Conservation (phyloP, 129 eudicot species). For the Gnaphalium uliginosum region DNA sequence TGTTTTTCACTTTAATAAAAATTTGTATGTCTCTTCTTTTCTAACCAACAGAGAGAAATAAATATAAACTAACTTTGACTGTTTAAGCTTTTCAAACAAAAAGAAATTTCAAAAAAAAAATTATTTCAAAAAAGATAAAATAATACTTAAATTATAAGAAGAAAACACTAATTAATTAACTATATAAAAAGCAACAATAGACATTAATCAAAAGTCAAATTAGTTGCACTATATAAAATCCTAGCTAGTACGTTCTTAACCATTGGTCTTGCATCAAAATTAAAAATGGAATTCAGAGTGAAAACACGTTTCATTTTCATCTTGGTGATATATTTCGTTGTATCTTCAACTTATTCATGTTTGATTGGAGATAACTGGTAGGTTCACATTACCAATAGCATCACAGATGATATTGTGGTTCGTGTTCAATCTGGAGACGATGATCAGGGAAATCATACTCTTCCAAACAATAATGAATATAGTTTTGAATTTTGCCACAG, state of each 20-base stretch:
- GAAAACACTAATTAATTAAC: too few species aligned
- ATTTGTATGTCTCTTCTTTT: too few species aligned
- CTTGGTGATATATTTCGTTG: background rate
- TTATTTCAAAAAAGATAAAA: too few species aligned
- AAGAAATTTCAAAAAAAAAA: too few species aligned
- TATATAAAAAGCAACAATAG: too few species aligned
- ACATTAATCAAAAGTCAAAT: too few species aligned
- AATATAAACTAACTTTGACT: too few species aligned
- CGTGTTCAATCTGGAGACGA: conserved; percentile 16
- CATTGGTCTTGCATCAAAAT: background rate
- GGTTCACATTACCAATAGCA: conserved; percentile 6
- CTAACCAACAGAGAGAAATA: too few species aligned
- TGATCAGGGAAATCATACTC: conserved; percentile 23
- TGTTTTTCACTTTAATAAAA: too few species aligned
- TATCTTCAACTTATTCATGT: conserved; percentile 10
- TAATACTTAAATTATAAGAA: too few species aligned
- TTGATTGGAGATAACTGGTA: background rate
- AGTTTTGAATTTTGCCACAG: conserved; percentile 13
- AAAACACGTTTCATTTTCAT: background rate
- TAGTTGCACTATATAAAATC: too few species aligned
- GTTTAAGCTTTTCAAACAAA: too few species aligned
- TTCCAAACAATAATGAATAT: background rate
- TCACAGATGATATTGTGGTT: conserved; percentile 4
- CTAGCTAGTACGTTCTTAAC: background rate
- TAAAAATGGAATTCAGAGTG: background rate